phyloP scores from a whole-genome alignment of 2,329 filamentous ascomycete genomes.

The Reticulascus tulasneorum region DNA sequence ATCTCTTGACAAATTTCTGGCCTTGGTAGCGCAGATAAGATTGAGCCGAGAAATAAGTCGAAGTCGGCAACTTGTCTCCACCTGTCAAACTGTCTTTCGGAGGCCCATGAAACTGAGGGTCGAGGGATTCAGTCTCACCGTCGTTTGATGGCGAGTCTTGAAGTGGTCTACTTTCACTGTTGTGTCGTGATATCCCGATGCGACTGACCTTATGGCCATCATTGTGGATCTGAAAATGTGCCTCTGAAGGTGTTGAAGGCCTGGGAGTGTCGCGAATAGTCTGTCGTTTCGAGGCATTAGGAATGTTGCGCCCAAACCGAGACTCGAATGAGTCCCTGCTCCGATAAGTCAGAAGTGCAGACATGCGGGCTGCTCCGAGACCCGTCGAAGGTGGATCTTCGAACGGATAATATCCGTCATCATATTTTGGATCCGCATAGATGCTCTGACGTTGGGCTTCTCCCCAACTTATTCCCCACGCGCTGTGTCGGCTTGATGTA shows the following conservation, averaged over 20 bases:
- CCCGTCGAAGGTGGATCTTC: slow-evolving; percentile 82
- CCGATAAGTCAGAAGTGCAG: slow-evolving; percentile 89
- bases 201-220: slow-evolving; percentile 69
- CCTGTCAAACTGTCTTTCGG: slow-evolving; percentile 44
- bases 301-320: slow-evolving; percentile 88
- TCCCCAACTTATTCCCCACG: slow-evolving; percentile 89
- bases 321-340: slow-evolving; percentile 96
- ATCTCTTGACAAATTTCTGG: slow-evolving; percentile 92
- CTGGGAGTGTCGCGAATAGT: slow-evolving; percentile 69
- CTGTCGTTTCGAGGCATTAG: slow-evolving; percentile 78
- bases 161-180: too few relatives aligned
- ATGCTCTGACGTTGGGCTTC: slow-evolving; percentile 89
- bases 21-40: slow-evolving; percentile 97
- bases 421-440: slow-evolving; percentile 97
- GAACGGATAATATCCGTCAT: slow-evolving; percentile 91
- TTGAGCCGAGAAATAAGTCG: slow-evolving; percentile 96
- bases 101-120: slow-evolving; percentile 70
- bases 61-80: slow-evolving; percentile 50
- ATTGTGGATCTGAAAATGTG: slow-evolving; percentile 79
- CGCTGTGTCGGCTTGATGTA: slow-evolving; percentile 78
- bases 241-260: slow-evolving; percentile 60
- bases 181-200: slow-evolving; percentile 43
- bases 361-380: slow-evolving; percentile 92
- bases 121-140: slow-evolving; percentile 26
- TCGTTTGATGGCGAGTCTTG: slow-evolving; percentile 6